Base-by-base conservation (phyloP, 805 yeast genomes). In the Zygosaccharomyces lentus region DNA sequence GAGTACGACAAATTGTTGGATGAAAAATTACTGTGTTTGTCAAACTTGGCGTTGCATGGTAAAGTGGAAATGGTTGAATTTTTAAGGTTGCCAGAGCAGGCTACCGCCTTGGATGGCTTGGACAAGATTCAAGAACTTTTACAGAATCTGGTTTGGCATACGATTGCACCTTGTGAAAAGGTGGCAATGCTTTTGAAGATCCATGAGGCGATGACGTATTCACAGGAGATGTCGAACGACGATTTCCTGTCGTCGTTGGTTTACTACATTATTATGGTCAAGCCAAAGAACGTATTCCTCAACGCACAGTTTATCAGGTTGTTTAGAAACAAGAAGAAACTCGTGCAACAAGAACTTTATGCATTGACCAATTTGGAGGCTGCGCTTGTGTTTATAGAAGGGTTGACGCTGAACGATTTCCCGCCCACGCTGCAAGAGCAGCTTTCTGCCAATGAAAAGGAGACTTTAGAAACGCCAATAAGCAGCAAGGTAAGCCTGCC, bases 301-400 rank as follows among this genome's bases (percentile, higher is more conserved):
- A 62, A 58, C 32, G 44, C 54, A 12, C 59, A 64, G 43, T 65
- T 61, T 43, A 58, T 63, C 23, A 62, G 59, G 41, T 36, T 65
- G 15, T 65, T 65, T 37, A 58, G 69, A 37, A 59, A 59, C 44
- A 63, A 59, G 41, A 61, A 60, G 35, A 59, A 59, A 37, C 46
- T 65, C n/a, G 57, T 60, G 5, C 62, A 63, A 46, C 60, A 59
- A 37, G 69, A 64, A 45, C 46, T 62, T 15, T 65, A 55, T 49
- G 65, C 62, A 9, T 43, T 64, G 12, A 65, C 69, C 9, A 65
- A 65, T 48, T 45, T 64, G 8, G 67, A 64, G 31, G 69, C 68
- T 1, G 65, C 67, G 1, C 47, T 65, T 10, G 55, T 55, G n/a
- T 65, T 62, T 38, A 50, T 65, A n/a, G 67, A 61, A 32, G 59